Evolutionary conservation across 164 flowering plant species (phyloP).

Genomic region (Tetrastigma voinierianum): DNA sequence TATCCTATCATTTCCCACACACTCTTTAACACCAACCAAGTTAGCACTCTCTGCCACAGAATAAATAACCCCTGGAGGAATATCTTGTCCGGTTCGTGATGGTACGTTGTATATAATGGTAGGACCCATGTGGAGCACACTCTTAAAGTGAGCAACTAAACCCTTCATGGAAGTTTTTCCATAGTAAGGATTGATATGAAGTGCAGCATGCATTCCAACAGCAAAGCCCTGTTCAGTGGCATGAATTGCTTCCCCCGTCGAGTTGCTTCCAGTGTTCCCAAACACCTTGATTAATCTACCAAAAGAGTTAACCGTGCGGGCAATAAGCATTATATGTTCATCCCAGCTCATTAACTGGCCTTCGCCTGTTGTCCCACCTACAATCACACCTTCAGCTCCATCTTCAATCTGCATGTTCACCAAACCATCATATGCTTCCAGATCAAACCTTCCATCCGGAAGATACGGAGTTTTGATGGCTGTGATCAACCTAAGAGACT

Average conservation of each 20-base stretch:
- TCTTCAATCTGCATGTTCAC: constrained; percentile 69
- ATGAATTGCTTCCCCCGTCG: constrained; percentile 91
- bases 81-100: constrained; percentile 85
- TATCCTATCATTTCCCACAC: constrained; percentile 70
- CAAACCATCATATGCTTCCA: constrained; percentile 84
- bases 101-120: constrained; percentile 86
- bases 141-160: constrained; percentile 62
- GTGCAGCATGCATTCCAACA: constrained; percentile 94
- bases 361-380: constrained; percentile 95
- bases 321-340: constrained; percentile 94
- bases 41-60: constrained; percentile 47
- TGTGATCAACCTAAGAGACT: constrained; percentile 69
- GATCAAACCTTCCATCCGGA: constrained; percentile 89
- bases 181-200: constrained; percentile 92
- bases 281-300: constrained; percentile 83
- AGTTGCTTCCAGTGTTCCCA: constrained; percentile 95
- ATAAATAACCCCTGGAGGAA: constrained; percentile 65
- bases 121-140: constrained; percentile 81
- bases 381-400: constrained; percentile 82
- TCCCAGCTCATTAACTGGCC: constrained; percentile 99
- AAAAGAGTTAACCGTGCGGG: constrained; percentile 86
- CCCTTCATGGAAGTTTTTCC: constrained; percentile 90
- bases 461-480: constrained; percentile 91
- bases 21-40: constrained; percentile 85
- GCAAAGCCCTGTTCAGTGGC: constrained; percentile 94